Evolutionary conservation across 2,329 filamentous ascomycete genomes (phyloP), one percentile per base, ranked within the genome.

Genomic region (Dactylellina drechsleri): DNA sequence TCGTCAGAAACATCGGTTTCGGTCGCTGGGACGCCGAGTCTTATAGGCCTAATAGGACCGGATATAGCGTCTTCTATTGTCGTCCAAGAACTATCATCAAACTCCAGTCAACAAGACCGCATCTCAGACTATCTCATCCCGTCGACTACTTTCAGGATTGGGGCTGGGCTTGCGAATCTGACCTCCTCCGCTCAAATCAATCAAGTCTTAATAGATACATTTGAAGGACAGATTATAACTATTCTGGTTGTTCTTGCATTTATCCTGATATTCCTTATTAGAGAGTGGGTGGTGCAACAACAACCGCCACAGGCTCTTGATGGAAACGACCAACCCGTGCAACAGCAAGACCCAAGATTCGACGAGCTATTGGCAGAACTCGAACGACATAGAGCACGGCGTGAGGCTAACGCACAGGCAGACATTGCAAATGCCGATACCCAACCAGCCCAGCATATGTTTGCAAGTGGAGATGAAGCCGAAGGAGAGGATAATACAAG

Each of bases 271-370:
- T 99, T 99, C 78, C 83, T 99, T 2, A 97, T 99, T 54, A 86
- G 96, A 54, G 95, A 99, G 83, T 99, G 97, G 87, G 95, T 99
- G 59, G 93, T 99, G 8, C 95, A 99, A 81, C 95, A 99, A 81
- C 95, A 99, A 80, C 95, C 94, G 4, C 90, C 93, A 77, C 90
- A 95, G 75, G 83, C 81, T 54, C 62, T 79, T 16, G 67, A 75
- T 53, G 78, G 76, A 12, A 78, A 78, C 43, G 77, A 60, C 36
- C 74, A 71, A 49, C 74, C 76, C 15, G 49, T 72, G 7, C 70
- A 70, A 28, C 71, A 76, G 45, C 64, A 68, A 16, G 71, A 76
- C 23, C 64, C 71, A 20, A 58, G 71, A 40, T 64, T 76, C 13
- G 71, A 76, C 47, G 71, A 76, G 41, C 41, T 76, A 26, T 36